Conservation (phyloP, 495 filamentous ascomycete genomes). For the Ramalina intermedia region DNA sequence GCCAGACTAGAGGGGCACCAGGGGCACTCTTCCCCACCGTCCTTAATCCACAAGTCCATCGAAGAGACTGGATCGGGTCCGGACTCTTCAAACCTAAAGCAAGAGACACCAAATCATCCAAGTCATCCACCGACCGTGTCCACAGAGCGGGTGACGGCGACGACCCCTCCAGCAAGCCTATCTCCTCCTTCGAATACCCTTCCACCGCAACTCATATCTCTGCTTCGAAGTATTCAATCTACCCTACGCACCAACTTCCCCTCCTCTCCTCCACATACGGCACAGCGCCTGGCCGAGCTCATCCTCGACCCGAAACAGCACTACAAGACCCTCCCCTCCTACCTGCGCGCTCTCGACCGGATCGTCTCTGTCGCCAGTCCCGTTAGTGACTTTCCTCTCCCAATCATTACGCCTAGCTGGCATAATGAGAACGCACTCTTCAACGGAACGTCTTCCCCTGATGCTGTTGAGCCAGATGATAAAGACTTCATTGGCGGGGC, state of each 20-base stretch:
- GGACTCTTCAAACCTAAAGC: neutral
- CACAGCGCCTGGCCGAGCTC: constrained; percentile 90
- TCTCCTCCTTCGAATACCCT: constrained; percentile 31
- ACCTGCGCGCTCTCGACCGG: constrained; percentile 80
- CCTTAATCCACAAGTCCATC: neutral
- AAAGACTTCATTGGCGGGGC: constrained; percentile 88
- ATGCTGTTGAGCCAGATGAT: constrained; percentile 24
- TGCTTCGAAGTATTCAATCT: constrained; percentile 50
- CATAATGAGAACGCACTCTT: constrained; percentile 17
- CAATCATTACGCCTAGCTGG: constrained; percentile 38
- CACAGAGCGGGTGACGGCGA: neutral
- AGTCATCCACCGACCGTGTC: neutral
- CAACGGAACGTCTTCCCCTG: constrained; percentile 24
- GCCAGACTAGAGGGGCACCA: neutral
- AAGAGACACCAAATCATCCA: neutral
- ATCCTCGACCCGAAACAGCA: constrained; percentile 60
- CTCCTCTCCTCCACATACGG: constrained; percentile 71
- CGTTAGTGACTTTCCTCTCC: constrained; percentile 68
- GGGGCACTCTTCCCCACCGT: neutral
- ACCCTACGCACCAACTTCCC: constrained; percentile 56
- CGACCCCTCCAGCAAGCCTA: constrained; percentile 26
- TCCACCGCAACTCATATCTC: constrained; percentile 46
- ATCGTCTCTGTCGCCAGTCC: constrained; percentile 83
- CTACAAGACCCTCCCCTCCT: constrained; percentile 67
- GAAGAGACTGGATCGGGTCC: neutral